Evolutionary conservation across 2,329 filamentous ascomycete species (phyloP).

Genomic region (Pyrenophora teres): DNA sequence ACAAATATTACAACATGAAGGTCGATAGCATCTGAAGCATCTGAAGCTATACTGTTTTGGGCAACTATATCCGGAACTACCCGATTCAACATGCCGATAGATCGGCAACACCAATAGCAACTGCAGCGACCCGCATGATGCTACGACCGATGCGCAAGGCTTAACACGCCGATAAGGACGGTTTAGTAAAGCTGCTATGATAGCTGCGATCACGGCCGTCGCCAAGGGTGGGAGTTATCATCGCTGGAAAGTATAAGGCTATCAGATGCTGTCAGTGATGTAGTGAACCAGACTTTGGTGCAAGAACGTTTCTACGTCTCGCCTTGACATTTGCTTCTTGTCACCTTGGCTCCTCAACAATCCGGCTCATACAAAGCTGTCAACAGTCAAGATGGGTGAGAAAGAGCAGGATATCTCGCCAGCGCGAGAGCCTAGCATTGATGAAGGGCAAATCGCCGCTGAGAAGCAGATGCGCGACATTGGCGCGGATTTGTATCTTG

Average conservation of each 20-base stretch:
- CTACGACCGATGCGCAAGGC: conserved; percentile 19
- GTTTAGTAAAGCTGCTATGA: conserved; percentile 14
- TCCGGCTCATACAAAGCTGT: not conserved
- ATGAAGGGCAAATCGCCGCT: conserved; percentile 35
- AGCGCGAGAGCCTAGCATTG: conserved; percentile 29
- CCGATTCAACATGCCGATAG: conserved; percentile 29
- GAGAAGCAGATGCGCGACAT: conserved; percentile 51
- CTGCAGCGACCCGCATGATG: conserved; percentile 15
- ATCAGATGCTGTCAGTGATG: not conserved
- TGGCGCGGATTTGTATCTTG: conserved; percentile 52
- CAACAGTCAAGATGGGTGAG: conserved; percentile 23
- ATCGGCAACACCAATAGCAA: conserved; percentile 20
- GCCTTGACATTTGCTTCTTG: too few relatives aligned
- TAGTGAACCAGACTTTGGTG: too few relatives aligned
- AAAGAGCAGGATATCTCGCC: conserved; percentile 31
- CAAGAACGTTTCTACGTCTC: too few relatives aligned
- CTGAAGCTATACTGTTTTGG: conserved; percentile 9
- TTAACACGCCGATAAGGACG: conserved; percentile 15
- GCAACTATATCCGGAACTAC: conserved; percentile 25
- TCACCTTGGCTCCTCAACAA: not conserved
- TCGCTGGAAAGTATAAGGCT: conserved; percentile 1
- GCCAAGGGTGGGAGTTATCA: conserved; percentile 25
- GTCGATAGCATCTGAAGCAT: not conserved
- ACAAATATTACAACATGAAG: not conserved
- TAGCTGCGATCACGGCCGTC: conserved; percentile 17